These are phyloP conservation scores for Fraxinus latifolia DNA, from an alignment of 305 asterid species.

Conservation along the genomic window DNA sequence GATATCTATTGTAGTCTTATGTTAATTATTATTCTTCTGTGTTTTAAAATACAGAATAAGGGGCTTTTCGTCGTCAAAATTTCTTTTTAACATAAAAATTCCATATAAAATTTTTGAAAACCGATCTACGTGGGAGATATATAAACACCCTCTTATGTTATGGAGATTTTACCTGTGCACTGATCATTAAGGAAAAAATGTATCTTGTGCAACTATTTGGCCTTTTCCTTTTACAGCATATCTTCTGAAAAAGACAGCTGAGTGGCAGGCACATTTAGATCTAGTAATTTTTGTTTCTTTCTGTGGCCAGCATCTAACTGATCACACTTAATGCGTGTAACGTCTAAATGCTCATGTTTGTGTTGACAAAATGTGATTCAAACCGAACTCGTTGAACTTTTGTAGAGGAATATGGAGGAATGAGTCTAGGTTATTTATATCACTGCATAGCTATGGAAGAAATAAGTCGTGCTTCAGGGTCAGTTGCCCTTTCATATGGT, in stretches of 20 bases:
- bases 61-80: background rate
- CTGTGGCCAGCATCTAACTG: background rate
- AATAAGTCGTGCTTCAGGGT: conserved; percentile 93
- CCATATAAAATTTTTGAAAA: background rate
- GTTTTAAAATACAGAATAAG: background rate
- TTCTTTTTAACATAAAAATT: background rate
- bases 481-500: conserved; percentile 96
- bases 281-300: background rate
- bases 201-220: background rate
- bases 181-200: background rate
- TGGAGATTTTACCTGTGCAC: background rate
- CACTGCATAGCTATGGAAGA: conserved; percentile 99
- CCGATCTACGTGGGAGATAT: background rate
- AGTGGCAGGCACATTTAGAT: background rate
- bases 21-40: background rate
- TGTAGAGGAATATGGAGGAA: conserved; percentile 96
- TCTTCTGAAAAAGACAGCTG: background rate
- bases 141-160: background rate
- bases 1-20: background rate
- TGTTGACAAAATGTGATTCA: conserved; percentile 21
- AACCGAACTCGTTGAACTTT: conserved; percentile 12
- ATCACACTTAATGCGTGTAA: background rate
- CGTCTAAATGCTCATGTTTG: background rate
- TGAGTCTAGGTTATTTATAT: conserved; percentile 93
- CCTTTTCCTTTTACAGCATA: conserved; percentile 5